phyloP scores from a whole-genome alignment of 352 stramenopile genomes.

The Plasmopara halstedii region DNA sequence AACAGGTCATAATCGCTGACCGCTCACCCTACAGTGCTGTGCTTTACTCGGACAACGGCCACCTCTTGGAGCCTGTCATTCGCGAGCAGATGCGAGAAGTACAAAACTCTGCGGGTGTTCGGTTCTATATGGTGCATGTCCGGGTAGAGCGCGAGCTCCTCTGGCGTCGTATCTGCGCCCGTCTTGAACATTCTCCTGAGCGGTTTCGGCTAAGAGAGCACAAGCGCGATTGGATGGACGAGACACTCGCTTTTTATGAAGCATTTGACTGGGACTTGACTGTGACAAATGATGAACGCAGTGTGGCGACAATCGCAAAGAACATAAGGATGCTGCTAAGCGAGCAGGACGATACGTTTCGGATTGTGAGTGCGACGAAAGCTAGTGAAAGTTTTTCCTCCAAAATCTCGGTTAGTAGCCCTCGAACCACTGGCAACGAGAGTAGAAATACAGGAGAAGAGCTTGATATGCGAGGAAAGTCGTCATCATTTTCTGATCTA shows the following conservation, averaged over 20 bases:
- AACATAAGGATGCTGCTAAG: constrained; percentile 40
- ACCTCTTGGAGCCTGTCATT: constrained; percentile 76
- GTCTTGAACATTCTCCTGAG: constrained; percentile 61
- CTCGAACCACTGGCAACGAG: no score
- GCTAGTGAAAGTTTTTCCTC: no score
- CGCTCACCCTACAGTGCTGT: constrained; percentile 80
- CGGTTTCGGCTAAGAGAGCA: constrained; percentile 75
- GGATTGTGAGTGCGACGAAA: constrained; percentile 47
- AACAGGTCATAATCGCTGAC: constrained; percentile 78
- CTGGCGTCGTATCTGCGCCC: constrained; percentile 63
- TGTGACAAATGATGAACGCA: constrained; percentile 56
- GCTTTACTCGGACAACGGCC: constrained; percentile 66
- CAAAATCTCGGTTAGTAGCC: no score
- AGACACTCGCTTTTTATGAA: constrained; percentile 77
- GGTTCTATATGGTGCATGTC: constrained; percentile 84
- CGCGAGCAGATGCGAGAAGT: constrained; percentile 78
- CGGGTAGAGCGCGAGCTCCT: constrained; percentile 66
- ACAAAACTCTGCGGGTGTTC: constrained; percentile 54
- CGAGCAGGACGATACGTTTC: constrained; percentile 57
- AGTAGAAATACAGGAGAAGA: no score
- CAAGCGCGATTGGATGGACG: constrained; percentile 80
- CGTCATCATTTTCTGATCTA: no score
- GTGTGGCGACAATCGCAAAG: constrained; percentile 42
- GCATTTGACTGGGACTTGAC: constrained; percentile 70
- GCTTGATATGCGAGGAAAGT: no score